Conservation (phyloP, 768 basidiomycete genomes). For the Scleroderma citrinum region DNA sequence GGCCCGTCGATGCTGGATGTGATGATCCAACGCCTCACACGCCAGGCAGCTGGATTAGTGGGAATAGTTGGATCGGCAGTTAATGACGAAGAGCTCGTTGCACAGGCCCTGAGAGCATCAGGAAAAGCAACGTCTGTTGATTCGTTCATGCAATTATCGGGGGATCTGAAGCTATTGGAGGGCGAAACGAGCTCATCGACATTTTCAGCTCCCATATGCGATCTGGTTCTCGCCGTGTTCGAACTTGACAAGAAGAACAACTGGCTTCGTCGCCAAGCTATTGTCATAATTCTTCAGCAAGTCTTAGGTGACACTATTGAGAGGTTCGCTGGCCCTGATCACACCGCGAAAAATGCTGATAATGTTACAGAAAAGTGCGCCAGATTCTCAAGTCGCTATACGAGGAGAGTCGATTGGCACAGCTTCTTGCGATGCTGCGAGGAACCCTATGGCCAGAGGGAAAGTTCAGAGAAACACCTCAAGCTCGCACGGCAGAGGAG, state of each 20-base stretch:
- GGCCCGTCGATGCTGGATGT: constrained; percentile 95
- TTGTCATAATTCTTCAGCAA: constrained; percentile 94
- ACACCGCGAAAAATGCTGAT: constrained; percentile 4
- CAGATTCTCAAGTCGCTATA: constrained; percentile 63
- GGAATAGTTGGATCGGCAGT: constrained; percentile 76
- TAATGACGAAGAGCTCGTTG: constrained; percentile 80
- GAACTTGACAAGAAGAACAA: constrained; percentile 95
- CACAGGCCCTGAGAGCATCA: constrained; percentile 68
- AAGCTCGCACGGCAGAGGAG: constrained; percentile 75
- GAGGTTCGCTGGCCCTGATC: constrained; percentile 46
- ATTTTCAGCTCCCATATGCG: constrained; percentile 92
- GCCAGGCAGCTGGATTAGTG: constrained; percentile 84
- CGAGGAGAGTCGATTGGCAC: constrained; percentile 66
- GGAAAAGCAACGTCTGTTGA: constrained; percentile 64
- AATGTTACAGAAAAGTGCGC: constrained; percentile 69
- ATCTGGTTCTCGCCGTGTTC: constrained; percentile 87
- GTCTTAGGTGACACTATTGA: constrained; percentile 95
- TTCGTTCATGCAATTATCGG: constrained; percentile 64
- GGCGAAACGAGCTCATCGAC: constrained; percentile 86
- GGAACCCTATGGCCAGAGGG: constrained; percentile 87
- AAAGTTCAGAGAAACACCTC: constrained; percentile 49
- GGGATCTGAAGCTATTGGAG: constrained; percentile 74
- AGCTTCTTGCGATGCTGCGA: constrained; percentile 59
- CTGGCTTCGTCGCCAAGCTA: constrained; percentile 92
- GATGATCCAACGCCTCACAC: constrained; percentile 84